phyloP scores from a whole-genome alignment of 202 grass and related monocot genomes.

The Panicum hallii region DNA sequence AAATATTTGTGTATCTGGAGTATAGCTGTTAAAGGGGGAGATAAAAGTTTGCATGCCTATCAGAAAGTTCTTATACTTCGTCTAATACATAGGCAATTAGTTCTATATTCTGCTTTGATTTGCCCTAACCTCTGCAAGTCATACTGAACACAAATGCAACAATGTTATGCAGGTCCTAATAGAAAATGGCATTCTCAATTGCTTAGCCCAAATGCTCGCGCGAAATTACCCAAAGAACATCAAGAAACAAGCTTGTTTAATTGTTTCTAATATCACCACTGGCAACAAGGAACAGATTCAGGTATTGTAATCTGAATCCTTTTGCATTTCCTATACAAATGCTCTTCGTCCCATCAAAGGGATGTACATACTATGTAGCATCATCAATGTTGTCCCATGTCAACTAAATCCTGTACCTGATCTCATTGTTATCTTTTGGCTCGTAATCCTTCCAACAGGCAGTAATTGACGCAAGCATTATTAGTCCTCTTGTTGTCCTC shows the following conservation, averaged over 20 bases:
- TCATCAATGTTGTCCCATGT: neutral
- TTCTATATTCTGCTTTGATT: conserved; percentile 11
- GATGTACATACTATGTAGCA: neutral
- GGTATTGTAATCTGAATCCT: conserved; percentile 47
- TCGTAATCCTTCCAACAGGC: conserved; percentile 55
- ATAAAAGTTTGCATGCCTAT: neutral
- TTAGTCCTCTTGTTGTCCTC: conserved; percentile 64
- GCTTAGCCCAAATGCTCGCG: conserved; percentile 48
- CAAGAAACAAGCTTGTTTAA: conserved; percentile 76
- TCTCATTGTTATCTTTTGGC: conserved; percentile 5
- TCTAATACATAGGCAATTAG: neutral
- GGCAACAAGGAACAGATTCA: conserved; percentile 82
- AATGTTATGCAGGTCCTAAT: conserved; percentile 64
- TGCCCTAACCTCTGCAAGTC: neutral
- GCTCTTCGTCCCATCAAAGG: neutral
- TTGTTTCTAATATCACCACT: conserved; percentile 75
- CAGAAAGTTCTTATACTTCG: neutral
- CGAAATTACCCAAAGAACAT: conserved; percentile 60
- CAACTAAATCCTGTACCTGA: conserved; percentile 10
- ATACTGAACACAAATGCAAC: neutral
- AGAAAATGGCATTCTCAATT: conserved; percentile 62
- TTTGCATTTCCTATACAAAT: neutral
- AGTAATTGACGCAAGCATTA: conserved; percentile 76
- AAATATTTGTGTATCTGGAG: neutral
- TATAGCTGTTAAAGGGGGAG: neutral